Base-by-base conservation (phyloP, 345 rosid genomes). In the Toxicodendron radicans region DNA sequence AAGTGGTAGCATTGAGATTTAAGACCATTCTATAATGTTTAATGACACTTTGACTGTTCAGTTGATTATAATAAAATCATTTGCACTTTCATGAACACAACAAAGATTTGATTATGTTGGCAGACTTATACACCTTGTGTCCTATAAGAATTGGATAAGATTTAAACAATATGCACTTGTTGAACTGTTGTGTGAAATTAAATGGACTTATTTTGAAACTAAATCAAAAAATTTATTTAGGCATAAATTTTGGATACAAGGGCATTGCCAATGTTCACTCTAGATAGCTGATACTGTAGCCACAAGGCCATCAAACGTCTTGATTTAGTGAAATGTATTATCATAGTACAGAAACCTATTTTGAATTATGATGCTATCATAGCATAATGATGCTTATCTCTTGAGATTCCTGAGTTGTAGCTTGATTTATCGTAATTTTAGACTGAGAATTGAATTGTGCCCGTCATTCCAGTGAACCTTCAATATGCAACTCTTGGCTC, bases 351-450 rank as follows among this genome's bases (percentile, higher is more conserved):
- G 43, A 32, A 30, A 67, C 24, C 71, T 67, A 51, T 43, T n/a
- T 1, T 27, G 4, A 27, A 20, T 45, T 20, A 2, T 11, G 16
- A 38, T 20, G 16, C 18, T 43, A 64, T 64, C 51, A 41, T n/a
- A 64, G 7, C n/a, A 27, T 17, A 0, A 23, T 33, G 35, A 18
- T 51, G 51, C 52, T 48, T 17, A 43, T 41, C 53, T 68, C 23
- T 68, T 17, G 18, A 49, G 43, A 27, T 68, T 38, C 58, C 1
- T 52, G 59, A 53, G 33, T 52, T 68, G 71, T 68, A 23, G 46
- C 41, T 70, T 57, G 35, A 38, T 38, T 38, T 38, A 38, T 38
- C 1, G 43, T 38, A 38, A 7, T 38, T 38, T 35, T 38, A 38
- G 43, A 7, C 43, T 38, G 43, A 38, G 7, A 38, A 38, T 38